Evolutionary conservation across 2,329 filamentous ascomycete species (phyloP).

Genomic region (Pseudogymnoascus sp.): DNA sequence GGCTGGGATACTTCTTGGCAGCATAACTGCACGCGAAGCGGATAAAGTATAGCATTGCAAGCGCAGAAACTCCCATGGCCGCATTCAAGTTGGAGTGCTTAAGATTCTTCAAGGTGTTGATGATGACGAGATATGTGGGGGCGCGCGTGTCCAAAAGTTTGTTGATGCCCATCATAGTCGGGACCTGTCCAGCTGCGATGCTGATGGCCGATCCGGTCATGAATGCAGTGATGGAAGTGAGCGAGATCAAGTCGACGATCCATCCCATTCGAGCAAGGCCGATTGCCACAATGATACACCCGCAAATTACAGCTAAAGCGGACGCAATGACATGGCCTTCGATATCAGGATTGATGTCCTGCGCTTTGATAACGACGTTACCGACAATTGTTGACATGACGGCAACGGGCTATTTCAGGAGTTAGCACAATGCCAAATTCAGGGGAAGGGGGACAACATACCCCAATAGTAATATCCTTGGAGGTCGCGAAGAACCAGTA

Average conservation of each 20-base stretch:
- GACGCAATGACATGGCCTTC: constrained; percentile 63
- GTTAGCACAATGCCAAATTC: constrained; percentile 9
- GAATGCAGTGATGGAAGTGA: constrained; percentile 85
- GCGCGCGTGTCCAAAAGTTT: constrained; percentile 54
- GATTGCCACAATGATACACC: constrained; percentile 67
- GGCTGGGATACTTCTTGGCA: constrained; percentile 60
- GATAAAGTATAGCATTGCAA: constrained; percentile 69
- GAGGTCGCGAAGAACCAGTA: constrained; percentile 99
- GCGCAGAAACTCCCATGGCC: constrained; percentile 76
- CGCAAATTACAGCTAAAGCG: constrained; percentile 67
- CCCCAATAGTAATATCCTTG: constrained; percentile 95
- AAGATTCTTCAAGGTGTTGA: constrained; percentile 71
- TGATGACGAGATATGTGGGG: constrained; percentile 72
- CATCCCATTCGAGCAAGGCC: constrained; percentile 76
- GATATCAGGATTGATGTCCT: constrained; percentile 46
- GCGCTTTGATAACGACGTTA: constrained; percentile 62
- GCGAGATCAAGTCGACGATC: constrained; percentile 87
- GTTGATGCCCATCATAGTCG: constrained; percentile 69
- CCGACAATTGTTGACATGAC: constrained; percentile 91
- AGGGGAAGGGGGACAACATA: constrained; percentile 36
- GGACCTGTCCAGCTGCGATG: constrained; percentile 78
- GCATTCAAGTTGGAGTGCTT: constrained; percentile 64
- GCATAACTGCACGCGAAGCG: constrained; percentile 54
- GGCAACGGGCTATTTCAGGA: constrained; percentile 62
- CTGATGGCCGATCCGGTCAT: constrained; percentile 94